Base-by-base conservation (phyloP, 2,329 filamentous ascomycete genomes). In the Fusarium agapanthi region DNA sequence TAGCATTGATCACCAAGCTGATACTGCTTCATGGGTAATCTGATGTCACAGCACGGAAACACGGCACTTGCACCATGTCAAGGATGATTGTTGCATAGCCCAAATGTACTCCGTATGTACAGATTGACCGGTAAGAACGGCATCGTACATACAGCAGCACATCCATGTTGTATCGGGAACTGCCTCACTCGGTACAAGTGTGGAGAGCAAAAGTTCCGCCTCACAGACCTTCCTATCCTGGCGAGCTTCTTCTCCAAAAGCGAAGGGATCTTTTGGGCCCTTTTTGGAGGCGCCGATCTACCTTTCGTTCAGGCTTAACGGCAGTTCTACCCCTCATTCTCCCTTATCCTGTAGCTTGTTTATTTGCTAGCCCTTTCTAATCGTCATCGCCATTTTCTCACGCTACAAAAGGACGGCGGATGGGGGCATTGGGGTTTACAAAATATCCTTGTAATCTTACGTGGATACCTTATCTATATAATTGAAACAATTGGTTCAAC, bases 121-220 rank as follows among this genome's bases (percentile, higher is more conserved):
- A 62, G 35, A 18, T 35, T 37, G 24, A 14, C 47, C 68, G 68
- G 68, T 55, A 71, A 70, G 37, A 60, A 55, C 68, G 68, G 68
- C 67, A 71, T 51, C 61, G 24, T 32, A 34, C 53, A 69, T 35
- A 54, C 13, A 35, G 24, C 41, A 20, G 20, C 37, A 16, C 38
- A 54, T 38, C 47, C 48, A 34, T 54, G 47, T 37, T 11, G 30
- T n/a, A n/a, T 34, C 50, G 32, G 26, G 26, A 54, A 58, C 41
- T 63, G 56, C 62, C 67, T 32, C 44, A 71, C 57, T 48, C 48
- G 61, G 68, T 43, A 55, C 56, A 62, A 38, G 57, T 59, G 68
- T 54, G 67, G 68, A 41, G 62, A 71, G 61, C 67, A 71, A 71
- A 71, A 71, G 68, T 70, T 51, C 67, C 67, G 24, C 47, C 59